Conservation (phyloP, 2,329 filamentous ascomycete genomes). For the Paraphoma chrysanthemicola region DNA sequence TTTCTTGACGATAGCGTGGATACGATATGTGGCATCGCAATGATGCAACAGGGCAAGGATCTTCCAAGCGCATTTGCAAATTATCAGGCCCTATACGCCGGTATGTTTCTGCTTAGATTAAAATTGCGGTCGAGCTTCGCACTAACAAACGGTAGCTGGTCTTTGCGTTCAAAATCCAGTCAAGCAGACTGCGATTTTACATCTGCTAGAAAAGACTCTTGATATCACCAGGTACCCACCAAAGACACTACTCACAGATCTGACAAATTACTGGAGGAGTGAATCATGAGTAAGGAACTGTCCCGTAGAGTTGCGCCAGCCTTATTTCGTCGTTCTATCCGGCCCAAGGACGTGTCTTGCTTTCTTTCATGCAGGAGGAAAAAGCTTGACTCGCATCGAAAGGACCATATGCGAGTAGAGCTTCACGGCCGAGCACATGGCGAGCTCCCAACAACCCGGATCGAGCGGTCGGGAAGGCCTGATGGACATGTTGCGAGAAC, state of each 20-base stretch:
- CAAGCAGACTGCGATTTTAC: slow-evolving; percentile 34
- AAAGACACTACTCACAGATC: slow-evolving; percentile 35
- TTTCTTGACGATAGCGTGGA: slow-evolving; percentile 57
- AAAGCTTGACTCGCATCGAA: no score
- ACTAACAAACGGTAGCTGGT: slow-evolving; percentile 25
- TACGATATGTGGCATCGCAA: slow-evolving; percentile 59
- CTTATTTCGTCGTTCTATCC: not conserved
- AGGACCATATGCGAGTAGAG: no score
- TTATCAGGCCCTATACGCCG: slow-evolving; percentile 38
- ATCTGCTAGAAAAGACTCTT: slow-evolving; percentile 36
- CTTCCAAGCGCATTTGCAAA: slow-evolving; percentile 36
- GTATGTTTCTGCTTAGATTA: slow-evolving; percentile 17
- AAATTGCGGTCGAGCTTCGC: not conserved
- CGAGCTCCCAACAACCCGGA: not conserved
- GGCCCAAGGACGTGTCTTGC: not conserved
- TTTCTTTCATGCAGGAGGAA: not conserved
- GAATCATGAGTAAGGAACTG: slow-evolving; percentile 16
- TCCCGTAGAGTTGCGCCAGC: not conserved
- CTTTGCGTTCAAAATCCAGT: slow-evolving; percentile 38
- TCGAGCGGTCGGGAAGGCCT: not conserved
- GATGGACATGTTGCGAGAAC: slow-evolving; percentile 8
- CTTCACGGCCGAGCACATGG: not conserved
- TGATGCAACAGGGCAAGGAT: slow-evolving; percentile 44
- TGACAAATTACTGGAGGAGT: slow-evolving; percentile 36
- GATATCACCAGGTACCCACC: slow-evolving; percentile 39